Evolutionary conservation across 2,329 filamentous ascomycete genomes (phyloP).

Genomic region (Lizonia empirigonia): DNA sequence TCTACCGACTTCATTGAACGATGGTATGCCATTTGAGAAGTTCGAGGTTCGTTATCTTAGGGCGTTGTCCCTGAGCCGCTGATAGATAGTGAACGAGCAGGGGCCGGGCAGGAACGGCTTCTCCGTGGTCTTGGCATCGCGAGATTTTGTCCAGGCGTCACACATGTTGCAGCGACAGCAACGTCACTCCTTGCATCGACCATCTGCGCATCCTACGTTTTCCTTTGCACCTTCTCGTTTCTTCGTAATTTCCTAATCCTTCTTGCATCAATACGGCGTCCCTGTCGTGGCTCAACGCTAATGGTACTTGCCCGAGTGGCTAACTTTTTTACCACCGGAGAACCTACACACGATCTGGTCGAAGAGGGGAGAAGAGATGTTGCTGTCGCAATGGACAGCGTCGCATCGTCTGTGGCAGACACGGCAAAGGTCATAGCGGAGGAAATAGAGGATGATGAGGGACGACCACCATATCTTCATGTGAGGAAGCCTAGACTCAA

Average conservation of each 20-base stretch:
- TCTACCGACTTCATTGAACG: not conserved
- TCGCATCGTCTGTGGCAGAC: slow-evolving; percentile 29
- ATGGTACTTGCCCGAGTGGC: slow-evolving; percentile 59
- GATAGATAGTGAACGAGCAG: slow-evolving; percentile 24
- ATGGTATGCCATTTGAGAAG: not conserved
- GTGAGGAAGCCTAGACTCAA: slow-evolving; percentile 38
- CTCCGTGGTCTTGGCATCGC: slow-evolving; percentile 37
- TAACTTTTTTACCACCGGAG: slow-evolving; percentile 52
- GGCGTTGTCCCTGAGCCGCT: slow-evolving; percentile 22
- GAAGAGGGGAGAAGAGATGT: slow-evolving; percentile 45
- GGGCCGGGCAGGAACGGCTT: slow-evolving; percentile 14
- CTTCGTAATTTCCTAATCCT: not conserved
- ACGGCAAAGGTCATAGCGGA: slow-evolving; percentile 25
- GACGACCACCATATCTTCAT: slow-evolving; percentile 56
- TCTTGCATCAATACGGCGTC: slow-evolving; percentile 16
- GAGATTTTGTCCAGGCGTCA: slow-evolving; percentile 35
- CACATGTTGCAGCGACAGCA: slow-evolving; percentile 21
- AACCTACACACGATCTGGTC: slow-evolving; percentile 40
- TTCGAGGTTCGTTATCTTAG: slow-evolving; percentile 15
- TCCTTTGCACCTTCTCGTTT: slow-evolving; percentile 6
- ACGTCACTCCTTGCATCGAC: slow-evolving; percentile 32
- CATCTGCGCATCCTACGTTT: slow-evolving; percentile 7
- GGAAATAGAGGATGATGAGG: slow-evolving; percentile 50
- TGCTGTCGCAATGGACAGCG: slow-evolving; percentile 29
- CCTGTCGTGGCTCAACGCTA: slow-evolving; percentile 37